Evolutionary conservation across 2,329 filamentous ascomycete genomes (phyloP).

Genomic region (Pseudogymnoascus sp.): DNA sequence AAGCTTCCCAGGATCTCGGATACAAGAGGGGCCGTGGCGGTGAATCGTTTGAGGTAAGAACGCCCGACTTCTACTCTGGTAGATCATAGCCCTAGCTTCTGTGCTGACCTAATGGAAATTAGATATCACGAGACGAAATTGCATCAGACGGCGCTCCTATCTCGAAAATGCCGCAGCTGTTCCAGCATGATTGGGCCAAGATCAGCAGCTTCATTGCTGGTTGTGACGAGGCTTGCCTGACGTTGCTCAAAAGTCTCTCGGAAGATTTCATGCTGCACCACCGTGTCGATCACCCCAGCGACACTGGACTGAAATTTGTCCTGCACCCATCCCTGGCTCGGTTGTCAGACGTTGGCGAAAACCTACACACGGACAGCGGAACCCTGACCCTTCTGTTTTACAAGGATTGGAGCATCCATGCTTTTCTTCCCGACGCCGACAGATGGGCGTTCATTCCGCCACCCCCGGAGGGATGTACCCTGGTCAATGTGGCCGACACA

Average conservation of each 20-base stretch:
- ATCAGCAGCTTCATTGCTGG: slow-evolving; percentile 14
- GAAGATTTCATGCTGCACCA: slow-evolving; percentile 16
- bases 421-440: slow-evolving; percentile 5
- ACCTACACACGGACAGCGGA: slow-evolving; percentile 22
- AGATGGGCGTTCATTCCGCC: slow-evolving; percentile 15
- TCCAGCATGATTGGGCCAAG: slow-evolving; percentile 14
- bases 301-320: slow-evolving; percentile 20
- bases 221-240: slow-evolving; percentile 16
- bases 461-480: slow-evolving; percentile 16
- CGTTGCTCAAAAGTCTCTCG: slow-evolving; percentile 13
- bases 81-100: neutral
- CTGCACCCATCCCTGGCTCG: slow-evolving; percentile 16
- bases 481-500: slow-evolving; percentile 24
- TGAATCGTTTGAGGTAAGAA: slow-evolving; percentile 17
- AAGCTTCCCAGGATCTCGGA: slow-evolving; percentile 17
- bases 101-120: slow-evolving; percentile 8
- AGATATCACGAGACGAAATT: slow-evolving; percentile 18
- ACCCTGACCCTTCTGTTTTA: slow-evolving; percentile 23
- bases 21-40: slow-evolving; percentile 15
- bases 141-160: slow-evolving; percentile 1
- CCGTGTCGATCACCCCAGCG: slow-evolving; percentile 18
- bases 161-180: slow-evolving; percentile 11
- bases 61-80: neutral
- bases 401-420: slow-evolving; percentile 17
- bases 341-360: slow-evolving; percentile 14